These are phyloP conservation scores for Termitomyces sp. DNA, from an alignment of 1,284 basidiomycete genomes.

Conservation along the genomic window DNA sequence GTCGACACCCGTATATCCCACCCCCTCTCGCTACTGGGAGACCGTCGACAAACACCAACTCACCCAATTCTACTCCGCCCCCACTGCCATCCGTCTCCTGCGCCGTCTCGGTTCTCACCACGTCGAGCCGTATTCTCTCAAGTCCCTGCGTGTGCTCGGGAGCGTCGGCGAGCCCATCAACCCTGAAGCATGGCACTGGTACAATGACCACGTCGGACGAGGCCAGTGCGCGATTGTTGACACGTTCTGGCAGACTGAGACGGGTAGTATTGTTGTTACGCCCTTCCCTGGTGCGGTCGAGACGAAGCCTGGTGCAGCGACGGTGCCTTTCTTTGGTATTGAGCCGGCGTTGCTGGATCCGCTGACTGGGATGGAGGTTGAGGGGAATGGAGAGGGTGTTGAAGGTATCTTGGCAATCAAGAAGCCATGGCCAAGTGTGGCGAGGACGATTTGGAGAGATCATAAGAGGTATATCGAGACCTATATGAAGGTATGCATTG, in stretches of 20 bases:
- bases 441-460: slow-evolving; percentile 91
- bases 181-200: slow-evolving; percentile 99
- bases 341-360: slow-evolving; percentile 88
- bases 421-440: slow-evolving; percentile 93
- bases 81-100: slow-evolving; percentile 90
- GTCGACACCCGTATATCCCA: slow-evolving; percentile 95
- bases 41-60: slow-evolving; percentile 90
- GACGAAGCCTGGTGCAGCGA: slow-evolving; percentile 95
- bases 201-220: slow-evolving; percentile 90
- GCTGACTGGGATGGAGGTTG: slow-evolving; percentile 66
- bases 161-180: slow-evolving; percentile 98
- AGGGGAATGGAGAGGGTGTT: slow-evolving; percentile 65
- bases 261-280: slow-evolving; percentile 91
- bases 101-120: slow-evolving; percentile 77
- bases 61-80: slow-evolving; percentile 93
- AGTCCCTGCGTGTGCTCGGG: slow-evolving; percentile 82
- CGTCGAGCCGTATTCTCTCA: slow-evolving; percentile 83
- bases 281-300: slow-evolving; percentile 94
- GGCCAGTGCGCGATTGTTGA: slow-evolving; percentile 93
- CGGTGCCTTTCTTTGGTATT: slow-evolving; percentile 97
- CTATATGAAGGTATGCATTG: slow-evolving; percentile 69
- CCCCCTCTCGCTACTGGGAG: slow-evolving; percentile 96
- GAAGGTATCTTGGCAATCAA: slow-evolving; percentile 90
- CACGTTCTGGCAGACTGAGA: slow-evolving; percentile 98
- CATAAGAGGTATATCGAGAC: slow-evolving; percentile 91